Conservation (phyloP, 2,329 filamentous ascomycete genomes). For the Anthostomella pinea region DNA sequence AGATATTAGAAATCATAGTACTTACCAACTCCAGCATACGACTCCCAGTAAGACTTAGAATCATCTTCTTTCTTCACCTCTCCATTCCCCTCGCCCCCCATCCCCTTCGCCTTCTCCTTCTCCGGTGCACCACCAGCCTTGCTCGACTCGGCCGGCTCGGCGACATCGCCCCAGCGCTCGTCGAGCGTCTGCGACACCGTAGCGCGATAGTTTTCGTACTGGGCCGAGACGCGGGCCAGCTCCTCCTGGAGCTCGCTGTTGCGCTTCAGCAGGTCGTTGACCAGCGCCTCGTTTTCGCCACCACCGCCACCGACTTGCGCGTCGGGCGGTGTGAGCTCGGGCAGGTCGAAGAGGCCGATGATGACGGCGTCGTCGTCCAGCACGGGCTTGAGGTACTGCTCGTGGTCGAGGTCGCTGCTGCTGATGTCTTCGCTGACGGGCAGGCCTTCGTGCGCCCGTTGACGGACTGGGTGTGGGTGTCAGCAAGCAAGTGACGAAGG, state of each 20-base stretch:
- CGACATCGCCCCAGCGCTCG: conserved; percentile 59
- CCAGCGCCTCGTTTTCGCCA: conserved; percentile 29
- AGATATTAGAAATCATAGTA: conserved; percentile 6
- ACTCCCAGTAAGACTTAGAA: conserved; percentile 56
- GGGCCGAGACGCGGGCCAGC: conserved; percentile 54
- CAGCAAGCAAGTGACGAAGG: too few relatives aligned
- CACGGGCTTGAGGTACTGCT: conserved; percentile 78
- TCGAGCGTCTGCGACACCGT: conserved; percentile 66
- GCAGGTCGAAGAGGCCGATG: conserved; percentile 80
- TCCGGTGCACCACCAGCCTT: conserved; percentile 26
- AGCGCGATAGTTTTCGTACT: conserved; percentile 64
- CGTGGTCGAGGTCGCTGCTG: conserved; percentile 65
- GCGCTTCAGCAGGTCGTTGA: conserved; percentile 43
- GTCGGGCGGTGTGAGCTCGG: conserved; percentile 37
- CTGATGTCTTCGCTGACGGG: conserved; percentile 57
- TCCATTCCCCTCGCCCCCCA: conserved; percentile 25
- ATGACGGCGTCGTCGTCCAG: conserved; percentile 87
- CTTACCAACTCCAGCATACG: conserved; percentile 59
- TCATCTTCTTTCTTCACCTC: conserved; percentile 34
- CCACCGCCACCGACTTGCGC: conserved; percentile 18
- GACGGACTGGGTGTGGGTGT: conserved; percentile 42
- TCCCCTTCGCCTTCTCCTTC: conserved; percentile 25
- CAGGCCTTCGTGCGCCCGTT: conserved; percentile 42
- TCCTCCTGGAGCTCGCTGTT: conserved; percentile 59
- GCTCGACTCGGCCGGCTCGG: conserved; percentile 32